Conservation (phyloP, 257 asterid species). For the Solanum infundibuliforme region DNA sequence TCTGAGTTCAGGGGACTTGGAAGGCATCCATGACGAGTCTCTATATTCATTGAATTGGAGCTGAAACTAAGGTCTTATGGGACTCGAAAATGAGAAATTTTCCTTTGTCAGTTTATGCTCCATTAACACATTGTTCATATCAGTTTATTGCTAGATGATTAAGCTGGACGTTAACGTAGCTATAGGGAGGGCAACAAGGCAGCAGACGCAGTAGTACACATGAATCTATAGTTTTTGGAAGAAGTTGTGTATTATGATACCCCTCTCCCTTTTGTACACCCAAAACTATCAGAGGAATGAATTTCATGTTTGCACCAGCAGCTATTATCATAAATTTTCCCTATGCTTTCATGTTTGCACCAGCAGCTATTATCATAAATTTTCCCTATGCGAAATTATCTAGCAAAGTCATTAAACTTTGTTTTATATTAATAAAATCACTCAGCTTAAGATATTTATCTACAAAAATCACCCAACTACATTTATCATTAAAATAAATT, state of each 20-base stretch:
- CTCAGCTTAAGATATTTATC: too few species aligned
- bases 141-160: background rate
- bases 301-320: too few species aligned
- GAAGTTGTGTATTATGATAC: background rate
- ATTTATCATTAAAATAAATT: too few species aligned
- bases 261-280: background rate
- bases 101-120: background rate
- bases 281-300: background rate
- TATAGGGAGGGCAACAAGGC: background rate
- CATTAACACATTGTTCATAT: too few species aligned
- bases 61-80: background rate
- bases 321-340: too few species aligned
- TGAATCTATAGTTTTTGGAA: background rate
- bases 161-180: background rate
- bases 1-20: slow-evolving; percentile 5
- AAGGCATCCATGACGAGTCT: background rate
- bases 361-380: too few species aligned
- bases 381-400: too few species aligned
- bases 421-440: too few species aligned
- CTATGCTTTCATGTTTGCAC: too few species aligned
- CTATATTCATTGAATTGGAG: background rate
- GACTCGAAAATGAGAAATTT: background rate
- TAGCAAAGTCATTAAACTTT: too few species aligned
- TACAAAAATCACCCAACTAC: too few species aligned
- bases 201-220: background rate